phyloP scores from a whole-genome alignment of 2,329 filamentous ascomycete species.

The Didymella arachidicola region DNA sequence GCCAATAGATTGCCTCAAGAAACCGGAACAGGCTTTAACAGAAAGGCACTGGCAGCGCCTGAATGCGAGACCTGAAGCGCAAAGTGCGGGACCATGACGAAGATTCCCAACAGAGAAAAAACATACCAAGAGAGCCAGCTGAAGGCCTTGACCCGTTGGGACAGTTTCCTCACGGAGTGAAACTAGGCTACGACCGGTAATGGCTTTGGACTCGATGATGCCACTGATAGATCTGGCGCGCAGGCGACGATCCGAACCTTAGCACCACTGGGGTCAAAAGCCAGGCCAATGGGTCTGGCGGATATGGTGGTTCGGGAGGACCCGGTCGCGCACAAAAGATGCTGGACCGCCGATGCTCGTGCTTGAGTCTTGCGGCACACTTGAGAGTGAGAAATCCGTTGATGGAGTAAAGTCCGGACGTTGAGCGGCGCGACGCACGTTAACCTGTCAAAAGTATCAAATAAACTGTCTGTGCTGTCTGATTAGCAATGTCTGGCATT shows the following conservation, averaged over 20 bases:
- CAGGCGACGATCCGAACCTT: conserved; percentile 10
- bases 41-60: conserved; percentile 16
- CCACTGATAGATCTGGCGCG: conserved; percentile 14
- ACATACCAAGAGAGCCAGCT: conserved; percentile 29
- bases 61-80: conserved; percentile 5
- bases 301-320: conserved; percentile 8
- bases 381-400: neutral
- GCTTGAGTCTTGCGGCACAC: conserved; percentile 2
- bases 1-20: conserved; percentile 11
- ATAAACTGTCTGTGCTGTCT: conserved; percentile 9
- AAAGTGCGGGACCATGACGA: conserved; percentile 32
- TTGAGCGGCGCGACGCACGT: conserved; percentile 6
- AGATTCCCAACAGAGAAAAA: conserved; percentile 24
- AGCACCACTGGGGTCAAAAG: neutral
- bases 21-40: conserved; percentile 3
- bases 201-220: conserved; percentile 18
- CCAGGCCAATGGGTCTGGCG: conserved; percentile 9
- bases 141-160: conserved; percentile 7
- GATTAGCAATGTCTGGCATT: conserved; percentile 10
- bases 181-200: conserved; percentile 20
- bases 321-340: conserved; percentile 7
- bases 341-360: conserved; percentile 1
- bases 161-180: conserved; percentile 4
- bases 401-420: conserved; percentile 8
- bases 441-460: conserved; percentile 3